These are phyloP conservation scores for Diplotaxis tenuifolia DNA, from an alignment of 345 rosid species.

Conservation along the genomic window DNA sequence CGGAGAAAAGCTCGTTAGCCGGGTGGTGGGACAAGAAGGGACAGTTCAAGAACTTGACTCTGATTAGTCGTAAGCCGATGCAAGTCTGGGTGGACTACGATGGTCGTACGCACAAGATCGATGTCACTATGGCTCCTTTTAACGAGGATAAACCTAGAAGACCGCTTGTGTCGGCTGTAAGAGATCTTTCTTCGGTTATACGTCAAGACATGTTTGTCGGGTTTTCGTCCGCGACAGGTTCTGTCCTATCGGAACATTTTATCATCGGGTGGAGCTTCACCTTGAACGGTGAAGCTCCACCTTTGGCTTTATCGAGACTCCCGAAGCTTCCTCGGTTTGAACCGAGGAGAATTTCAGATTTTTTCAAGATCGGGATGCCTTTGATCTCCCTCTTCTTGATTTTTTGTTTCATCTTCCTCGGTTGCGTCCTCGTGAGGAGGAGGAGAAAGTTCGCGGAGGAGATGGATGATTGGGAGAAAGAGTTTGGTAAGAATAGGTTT, in stretches of 20 bases:
- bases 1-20: background rate
- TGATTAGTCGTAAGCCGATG: too few relatives aligned
- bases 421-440: background rate
- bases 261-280: background rate
- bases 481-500: background rate
- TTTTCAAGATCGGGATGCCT: background rate
- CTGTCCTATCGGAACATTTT: background rate
- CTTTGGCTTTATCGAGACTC: background rate
- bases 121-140: background rate
- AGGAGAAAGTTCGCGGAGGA: background rate
- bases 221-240: background rate
- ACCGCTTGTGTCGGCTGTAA: background rate
- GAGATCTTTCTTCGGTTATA: background rate
- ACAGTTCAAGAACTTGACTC: background rate
- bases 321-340: background rate
- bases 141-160: slow-evolving; percentile 1
- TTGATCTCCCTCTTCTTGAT: background rate
- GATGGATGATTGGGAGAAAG: background rate
- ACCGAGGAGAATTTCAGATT: background rate
- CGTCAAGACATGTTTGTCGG: background rate
- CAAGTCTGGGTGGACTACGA: slow-evolving; percentile 1
- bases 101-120: background rate
- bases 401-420: background rate
- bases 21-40: slow-evolving; percentile 10
- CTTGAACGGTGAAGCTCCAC: background rate